Evolutionary conservation across 192 early-diverging fungal species (phyloP).

Genomic region (Radiomyces spectabilis): DNA sequence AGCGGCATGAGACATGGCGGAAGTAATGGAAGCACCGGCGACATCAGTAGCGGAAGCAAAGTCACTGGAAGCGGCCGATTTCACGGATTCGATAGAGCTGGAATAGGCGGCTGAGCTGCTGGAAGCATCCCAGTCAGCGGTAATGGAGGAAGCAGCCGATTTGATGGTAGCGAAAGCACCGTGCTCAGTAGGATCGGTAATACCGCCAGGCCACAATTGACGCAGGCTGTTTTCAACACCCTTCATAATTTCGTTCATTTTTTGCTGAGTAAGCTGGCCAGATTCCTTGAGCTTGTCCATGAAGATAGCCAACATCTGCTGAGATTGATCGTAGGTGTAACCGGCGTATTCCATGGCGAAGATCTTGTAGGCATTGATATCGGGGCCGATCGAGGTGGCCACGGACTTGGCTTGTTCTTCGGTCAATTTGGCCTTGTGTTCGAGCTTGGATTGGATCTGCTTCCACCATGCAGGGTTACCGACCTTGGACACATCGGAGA

Average conservation of each 20-base stretch:
- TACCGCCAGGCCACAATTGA: background rate
- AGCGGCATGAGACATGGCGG: too few species aligned
- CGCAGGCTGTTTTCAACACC: background rate
- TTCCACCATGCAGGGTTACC: background rate
- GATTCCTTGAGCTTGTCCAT: background rate
- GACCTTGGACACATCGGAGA: background rate
- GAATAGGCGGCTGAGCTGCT: background rate
- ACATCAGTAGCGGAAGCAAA: too few species aligned
- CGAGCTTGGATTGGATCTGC: background rate
- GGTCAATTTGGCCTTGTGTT: constrained; percentile 1
- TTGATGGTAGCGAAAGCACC: background rate
- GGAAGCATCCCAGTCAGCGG: too few species aligned
- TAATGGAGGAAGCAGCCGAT: background rate
- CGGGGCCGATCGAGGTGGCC: background rate
- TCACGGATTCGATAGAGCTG: background rate
- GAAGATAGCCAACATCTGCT: background rate
- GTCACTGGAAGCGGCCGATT: too few species aligned
- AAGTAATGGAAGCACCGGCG: too few species aligned
- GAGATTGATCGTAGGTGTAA: background rate
- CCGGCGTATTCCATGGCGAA: constrained; percentile 1
- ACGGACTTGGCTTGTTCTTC: background rate
- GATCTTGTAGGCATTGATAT: background rate
- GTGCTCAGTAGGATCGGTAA: background rate
- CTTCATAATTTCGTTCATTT: background rate
- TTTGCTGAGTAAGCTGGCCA: background rate